Base-by-base conservation (phyloP, 495 filamentous ascomycete genomes). In the Talaromyces stipitatus region DNA sequence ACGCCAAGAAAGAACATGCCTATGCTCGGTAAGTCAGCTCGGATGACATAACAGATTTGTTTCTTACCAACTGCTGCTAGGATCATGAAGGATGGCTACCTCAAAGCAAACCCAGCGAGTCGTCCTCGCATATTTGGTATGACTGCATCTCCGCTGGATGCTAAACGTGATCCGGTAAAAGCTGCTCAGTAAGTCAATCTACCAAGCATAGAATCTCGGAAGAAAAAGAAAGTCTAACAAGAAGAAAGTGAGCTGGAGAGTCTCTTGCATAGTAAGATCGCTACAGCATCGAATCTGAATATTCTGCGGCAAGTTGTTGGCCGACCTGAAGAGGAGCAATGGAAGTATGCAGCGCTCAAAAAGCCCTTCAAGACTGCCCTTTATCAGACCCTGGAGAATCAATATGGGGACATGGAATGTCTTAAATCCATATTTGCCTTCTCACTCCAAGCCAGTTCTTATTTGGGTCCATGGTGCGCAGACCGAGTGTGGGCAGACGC, bases 121-220 rank as follows among this genome's bases (percentile, higher is more conserved):
- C 78, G 84, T 2, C 95, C 94, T 12, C 86, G 86, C 56, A 84
- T 99, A 22, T 89, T 99, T 63, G 94, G 92, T 16, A 96, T 99
- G 92, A 99, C 94, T 8, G 94, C 94, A 14, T 97, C 92, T 9
- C 94, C 94, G 2, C 86, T 97, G n/a, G 92, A 97, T 73, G 84
- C 87, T 2, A 85, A 87, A 61, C 76, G 79, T 0, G 83, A 94
- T 62, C 80, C 89, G 23, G 72, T 81, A 20, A 72, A 82, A 38
- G 88, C 87, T 55, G 91, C 90, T 16, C 67, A 62, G 80, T 85
- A 69, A 58, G 71, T 67, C 18, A 30, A 18, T 4, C 11, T 38
- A 16, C 18, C 4, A 4, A 30, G 27, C 11, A 29, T 24, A 28
- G 4, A 1, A 4, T 20, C 14, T 28, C 2, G 11, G 2, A 16